phyloP scores from a whole-genome alignment of 495 filamentous ascomycete genomes.

The Immersiella caudata region DNA sequence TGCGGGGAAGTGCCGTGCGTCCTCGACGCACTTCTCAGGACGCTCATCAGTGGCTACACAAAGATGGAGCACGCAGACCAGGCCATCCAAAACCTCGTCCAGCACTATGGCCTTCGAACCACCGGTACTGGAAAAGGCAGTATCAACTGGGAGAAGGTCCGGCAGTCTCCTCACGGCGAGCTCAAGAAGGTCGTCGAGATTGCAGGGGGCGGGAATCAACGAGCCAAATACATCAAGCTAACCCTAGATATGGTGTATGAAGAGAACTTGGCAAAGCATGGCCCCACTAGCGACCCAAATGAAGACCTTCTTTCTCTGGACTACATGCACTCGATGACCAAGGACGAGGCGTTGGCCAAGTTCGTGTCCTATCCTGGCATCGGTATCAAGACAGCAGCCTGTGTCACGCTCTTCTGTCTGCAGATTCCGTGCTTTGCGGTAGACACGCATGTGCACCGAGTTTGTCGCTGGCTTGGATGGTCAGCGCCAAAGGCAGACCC shows the following conservation, averaged over 20 bases:
- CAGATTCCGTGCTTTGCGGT: conserved; percentile 79
- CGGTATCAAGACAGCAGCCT: conserved; percentile 89
- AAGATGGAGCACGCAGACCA: conserved; percentile 64
- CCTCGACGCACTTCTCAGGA: conserved; percentile 84
- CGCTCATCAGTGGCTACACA: conserved; percentile 76
- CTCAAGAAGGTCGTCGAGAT: conserved; percentile 72
- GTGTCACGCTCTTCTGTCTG: conserved; percentile 80
- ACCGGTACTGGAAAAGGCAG: conserved; percentile 61
- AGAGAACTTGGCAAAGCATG: conserved; percentile 56
- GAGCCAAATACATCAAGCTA: conserved; percentile 71
- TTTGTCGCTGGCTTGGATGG: conserved; percentile 87
- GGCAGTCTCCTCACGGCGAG: conserved; percentile 61
- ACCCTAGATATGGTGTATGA: conserved; percentile 80
- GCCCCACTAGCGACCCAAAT: background rate
- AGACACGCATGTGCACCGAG: conserved; percentile 77
- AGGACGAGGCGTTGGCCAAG: conserved; percentile 70
- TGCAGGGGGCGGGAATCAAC: conserved; percentile 72
- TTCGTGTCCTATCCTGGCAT: conserved; percentile 81
- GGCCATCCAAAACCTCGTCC: conserved; percentile 71
- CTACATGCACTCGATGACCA: conserved; percentile 68
- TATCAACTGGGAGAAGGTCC: conserved; percentile 85
- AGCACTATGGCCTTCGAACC: conserved; percentile 62
- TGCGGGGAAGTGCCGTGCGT: conserved; percentile 95
- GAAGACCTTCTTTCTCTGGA: conserved; percentile 64
- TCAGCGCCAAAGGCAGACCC: conserved; percentile 64